Evolutionary conservation across 257 asterid species (phyloP).

Genomic region (Petunia secreta): DNA sequence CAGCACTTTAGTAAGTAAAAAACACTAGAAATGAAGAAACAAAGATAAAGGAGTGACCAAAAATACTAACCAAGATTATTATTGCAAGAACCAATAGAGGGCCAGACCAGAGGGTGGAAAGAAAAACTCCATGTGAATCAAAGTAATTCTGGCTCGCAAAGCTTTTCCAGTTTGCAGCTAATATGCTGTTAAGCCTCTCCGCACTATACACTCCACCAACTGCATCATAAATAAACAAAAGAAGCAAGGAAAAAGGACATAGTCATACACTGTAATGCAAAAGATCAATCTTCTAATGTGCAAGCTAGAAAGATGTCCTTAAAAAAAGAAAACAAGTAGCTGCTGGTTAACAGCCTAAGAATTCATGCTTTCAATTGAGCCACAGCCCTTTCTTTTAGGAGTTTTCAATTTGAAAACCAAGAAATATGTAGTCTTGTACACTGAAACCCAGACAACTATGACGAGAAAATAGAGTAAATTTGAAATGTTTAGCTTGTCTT

Average conservation of each 20-base stretch:
- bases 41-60: not conserved
- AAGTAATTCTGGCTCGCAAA: slow-evolving; percentile 94
- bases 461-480: not conserved
- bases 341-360: not conserved
- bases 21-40: not conserved
- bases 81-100: slow-evolving; percentile 80
- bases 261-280: not conserved
- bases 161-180: slow-evolving; percentile 85
- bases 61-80: slow-evolving; percentile 69
- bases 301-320: not conserved
- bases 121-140: slow-evolving; percentile 77
- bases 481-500: not conserved
- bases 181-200: slow-evolving; percentile 66
- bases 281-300: slow-evolving; percentile 11
- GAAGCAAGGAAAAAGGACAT: not conserved
- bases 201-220: slow-evolving; percentile 93
- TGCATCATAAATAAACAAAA: slow-evolving; percentile 38
- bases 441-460: not conserved
- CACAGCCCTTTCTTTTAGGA: not conserved
- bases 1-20: not conserved
- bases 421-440: not conserved
- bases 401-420: slow-evolving; percentile 2
- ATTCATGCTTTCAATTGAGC: not conserved
- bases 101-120: slow-evolving; percentile 95
- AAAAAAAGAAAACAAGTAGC: not conserved